These are phyloP conservation scores for Colletotrichum plurivorum DNA, from an alignment of 2,329 filamentous ascomycete genomes.

Conservation along the genomic window DNA sequence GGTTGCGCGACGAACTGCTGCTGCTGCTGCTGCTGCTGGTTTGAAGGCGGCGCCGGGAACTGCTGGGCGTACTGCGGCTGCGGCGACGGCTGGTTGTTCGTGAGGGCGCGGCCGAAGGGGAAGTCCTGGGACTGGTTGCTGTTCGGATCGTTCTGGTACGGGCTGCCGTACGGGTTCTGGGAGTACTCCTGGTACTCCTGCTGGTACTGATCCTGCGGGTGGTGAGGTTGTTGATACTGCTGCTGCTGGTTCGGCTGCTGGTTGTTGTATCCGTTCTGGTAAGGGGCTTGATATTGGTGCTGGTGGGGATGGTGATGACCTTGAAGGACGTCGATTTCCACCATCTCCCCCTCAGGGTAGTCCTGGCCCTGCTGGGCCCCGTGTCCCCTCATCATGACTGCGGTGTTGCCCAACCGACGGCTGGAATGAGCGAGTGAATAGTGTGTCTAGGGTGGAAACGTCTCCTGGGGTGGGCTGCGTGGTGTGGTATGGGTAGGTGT, in stretches of 20 bases:
- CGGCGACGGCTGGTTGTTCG: slow-evolving; percentile 30
- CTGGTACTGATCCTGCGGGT: slow-evolving; percentile 43
- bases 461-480: slow-evolving; percentile 3
- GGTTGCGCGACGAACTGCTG: slow-evolving; percentile 6
- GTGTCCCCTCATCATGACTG: slow-evolving; percentile 42
- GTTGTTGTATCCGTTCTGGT: slow-evolving; percentile 19
- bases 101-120: slow-evolving; percentile 32
- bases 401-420: slow-evolving; percentile 36
- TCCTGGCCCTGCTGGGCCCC: slow-evolving; percentile 44
- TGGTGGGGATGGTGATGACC: slow-evolving; percentile 38
- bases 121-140: slow-evolving; percentile 21
- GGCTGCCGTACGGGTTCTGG: slow-evolving; percentile 16
- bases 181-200: slow-evolving; percentile 43
- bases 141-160: slow-evolving; percentile 8
- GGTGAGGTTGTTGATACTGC: slow-evolving; percentile 43
- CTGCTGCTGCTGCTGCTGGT: slow-evolving; percentile 22
- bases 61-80: slow-evolving; percentile 29
- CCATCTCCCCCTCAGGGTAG: slow-evolving; percentile 51
- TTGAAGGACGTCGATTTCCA: slow-evolving; percentile 52
- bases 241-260: slow-evolving; percentile 20
- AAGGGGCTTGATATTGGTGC: slow-evolving; percentile 35
- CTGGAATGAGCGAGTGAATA: slow-evolving; percentile 39
- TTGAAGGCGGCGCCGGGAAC: slow-evolving; percentile 13
- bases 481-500: neutral
- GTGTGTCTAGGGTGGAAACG: slow-evolving; percentile 27